phyloP scores from a whole-genome alignment of 768 basidiomycete genomes.

The Boletellus ananiceps region DNA sequence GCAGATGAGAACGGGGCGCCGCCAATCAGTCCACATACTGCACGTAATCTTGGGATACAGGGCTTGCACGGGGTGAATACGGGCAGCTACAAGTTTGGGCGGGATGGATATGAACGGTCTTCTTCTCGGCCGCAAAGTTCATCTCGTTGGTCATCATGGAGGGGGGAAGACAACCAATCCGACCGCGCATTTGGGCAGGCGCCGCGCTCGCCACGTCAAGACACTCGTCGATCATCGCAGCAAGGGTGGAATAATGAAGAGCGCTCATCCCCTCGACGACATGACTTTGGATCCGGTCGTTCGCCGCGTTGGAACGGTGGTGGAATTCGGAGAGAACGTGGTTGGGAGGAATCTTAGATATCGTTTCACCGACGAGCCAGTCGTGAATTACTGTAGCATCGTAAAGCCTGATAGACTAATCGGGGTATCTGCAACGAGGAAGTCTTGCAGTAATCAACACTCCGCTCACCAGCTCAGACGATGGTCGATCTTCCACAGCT shows the following conservation, averaged over 20 bases:
- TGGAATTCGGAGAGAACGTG: constrained; percentile 2
- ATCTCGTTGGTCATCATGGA: constrained; percentile 11
- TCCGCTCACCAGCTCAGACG: neutral
- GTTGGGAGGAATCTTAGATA: neutral
- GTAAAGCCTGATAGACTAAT: neutral
- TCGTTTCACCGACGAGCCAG: neutral
- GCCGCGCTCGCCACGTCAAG: constrained; percentile 4
- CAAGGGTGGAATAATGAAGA: neutral
- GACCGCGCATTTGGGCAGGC: neutral
- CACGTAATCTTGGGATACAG: constrained; percentile 49
- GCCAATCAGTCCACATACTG: constrained; percentile 38
- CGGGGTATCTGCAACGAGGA: no score
- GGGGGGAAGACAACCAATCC: neutral
- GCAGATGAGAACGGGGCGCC: constrained; percentile 30
- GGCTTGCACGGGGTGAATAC: constrained; percentile 31
- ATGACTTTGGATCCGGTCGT: constrained; percentile 4
- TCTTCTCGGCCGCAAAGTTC: constrained; percentile 1
- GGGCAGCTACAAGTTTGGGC: neutral
- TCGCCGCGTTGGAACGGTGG: constrained; percentile 1
- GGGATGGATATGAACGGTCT: constrained; percentile 2
- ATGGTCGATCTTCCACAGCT: constrained; percentile 27
- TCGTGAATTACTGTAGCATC: no score
- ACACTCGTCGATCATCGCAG: constrained; percentile 1
- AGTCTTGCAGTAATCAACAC: constrained; percentile 1
- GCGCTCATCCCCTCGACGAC: constrained; percentile 2